Percentiles rank a stretch among this genome's conserved stretches.
phyloP scores from a whole-genome alignment of 2,329 filamentous ascomycete genomes.

The Trematosphaeria pertusa region DNA sequence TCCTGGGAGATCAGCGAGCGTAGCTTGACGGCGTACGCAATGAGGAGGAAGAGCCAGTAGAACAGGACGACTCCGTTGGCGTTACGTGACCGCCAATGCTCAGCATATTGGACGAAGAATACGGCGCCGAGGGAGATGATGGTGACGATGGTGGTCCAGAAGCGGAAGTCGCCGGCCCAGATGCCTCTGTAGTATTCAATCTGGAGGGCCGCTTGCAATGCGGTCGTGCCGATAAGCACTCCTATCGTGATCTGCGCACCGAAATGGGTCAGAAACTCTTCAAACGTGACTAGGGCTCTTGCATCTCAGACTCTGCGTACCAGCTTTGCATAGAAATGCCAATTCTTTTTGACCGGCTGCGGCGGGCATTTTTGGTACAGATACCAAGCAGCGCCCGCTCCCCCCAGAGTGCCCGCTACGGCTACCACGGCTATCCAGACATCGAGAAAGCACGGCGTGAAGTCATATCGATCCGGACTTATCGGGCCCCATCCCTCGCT shows the following conservation, averaged over 20 bases:
- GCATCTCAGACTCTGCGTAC: too few species aligned
- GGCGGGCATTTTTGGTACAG: slow-evolving; percentile 73
- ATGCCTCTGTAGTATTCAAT: slow-evolving; percentile 71
- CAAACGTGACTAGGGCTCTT: too few species aligned
- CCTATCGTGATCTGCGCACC: slow-evolving; percentile 68
- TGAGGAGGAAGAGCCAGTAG: slow-evolving; percentile 88
- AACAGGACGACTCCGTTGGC: slow-evolving; percentile 88
- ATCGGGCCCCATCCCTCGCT: slow-evolving; percentile 94
- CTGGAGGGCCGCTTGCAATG: slow-evolving; percentile 77
- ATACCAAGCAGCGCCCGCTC: slow-evolving; percentile 80
- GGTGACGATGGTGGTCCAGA: slow-evolving; percentile 79
- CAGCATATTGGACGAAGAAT: slow-evolving; percentile 82
- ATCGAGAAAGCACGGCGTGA: slow-evolving; percentile 97
- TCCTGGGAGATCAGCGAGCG: slow-evolving; percentile 84
- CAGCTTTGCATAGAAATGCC: slow-evolving; percentile 93
- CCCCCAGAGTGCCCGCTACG: slow-evolving; percentile 78
- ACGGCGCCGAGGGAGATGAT: slow-evolving; percentile 76
- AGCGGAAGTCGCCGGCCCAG: slow-evolving; percentile 83
- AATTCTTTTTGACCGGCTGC: slow-evolving; percentile 76
- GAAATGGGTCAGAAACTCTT: too few species aligned
- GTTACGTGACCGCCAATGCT: slow-evolving; percentile 82
- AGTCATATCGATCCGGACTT: slow-evolving; percentile 86
- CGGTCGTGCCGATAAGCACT: slow-evolving; percentile 71
- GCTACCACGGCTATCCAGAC: slow-evolving; percentile 83
- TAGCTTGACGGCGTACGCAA: slow-evolving; percentile 81